These are phyloP conservation scores for Musa troglodytarum DNA, from an alignment of 176 grass and related monocot genomes.

Conservation along the genomic window DNA sequence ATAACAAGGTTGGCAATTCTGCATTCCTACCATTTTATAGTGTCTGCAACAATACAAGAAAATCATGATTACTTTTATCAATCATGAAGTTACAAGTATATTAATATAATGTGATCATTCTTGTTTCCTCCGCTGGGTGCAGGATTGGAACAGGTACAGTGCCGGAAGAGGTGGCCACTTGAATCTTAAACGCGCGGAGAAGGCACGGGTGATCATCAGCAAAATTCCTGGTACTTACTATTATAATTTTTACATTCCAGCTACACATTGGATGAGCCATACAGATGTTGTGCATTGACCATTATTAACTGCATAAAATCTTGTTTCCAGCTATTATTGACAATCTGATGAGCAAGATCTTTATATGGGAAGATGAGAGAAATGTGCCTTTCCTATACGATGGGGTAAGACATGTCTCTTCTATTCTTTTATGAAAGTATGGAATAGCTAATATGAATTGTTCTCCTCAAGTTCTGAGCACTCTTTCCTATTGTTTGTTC, in stretches of 20 bases:
- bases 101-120: too few relatives aligned
- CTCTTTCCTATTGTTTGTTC: constrained; percentile 16
- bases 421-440: neutral
- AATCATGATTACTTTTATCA: neutral
- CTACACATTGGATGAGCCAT: neutral
- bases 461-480: neutral
- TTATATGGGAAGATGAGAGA: constrained; percentile 73
- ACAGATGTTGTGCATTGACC: neutral
- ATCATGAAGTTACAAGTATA: too few relatives aligned
- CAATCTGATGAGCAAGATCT: constrained; percentile 73
- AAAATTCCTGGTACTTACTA: constrained; percentile 61
- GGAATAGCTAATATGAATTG: neutral
- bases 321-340: constrained; percentile 62
- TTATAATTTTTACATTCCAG: too few relatives aligned
- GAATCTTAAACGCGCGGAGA: constrained; percentile 91
- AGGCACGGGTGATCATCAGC: constrained; percentile 58
- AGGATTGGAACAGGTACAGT: constrained; percentile 86
- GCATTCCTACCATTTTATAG: neutral
- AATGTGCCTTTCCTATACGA: constrained; percentile 78
- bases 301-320: constrained; percentile 1
- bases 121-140: constrained; percentile 1
- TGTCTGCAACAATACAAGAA: neutral
- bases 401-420: constrained; percentile 47
- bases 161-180: constrained; percentile 75
- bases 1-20: constrained; percentile 46